These are phyloP conservation scores for Dinochytrium kinnereticum DNA, from an alignment of 371 early-diverging fungal species.

Conservation along the genomic window DNA sequence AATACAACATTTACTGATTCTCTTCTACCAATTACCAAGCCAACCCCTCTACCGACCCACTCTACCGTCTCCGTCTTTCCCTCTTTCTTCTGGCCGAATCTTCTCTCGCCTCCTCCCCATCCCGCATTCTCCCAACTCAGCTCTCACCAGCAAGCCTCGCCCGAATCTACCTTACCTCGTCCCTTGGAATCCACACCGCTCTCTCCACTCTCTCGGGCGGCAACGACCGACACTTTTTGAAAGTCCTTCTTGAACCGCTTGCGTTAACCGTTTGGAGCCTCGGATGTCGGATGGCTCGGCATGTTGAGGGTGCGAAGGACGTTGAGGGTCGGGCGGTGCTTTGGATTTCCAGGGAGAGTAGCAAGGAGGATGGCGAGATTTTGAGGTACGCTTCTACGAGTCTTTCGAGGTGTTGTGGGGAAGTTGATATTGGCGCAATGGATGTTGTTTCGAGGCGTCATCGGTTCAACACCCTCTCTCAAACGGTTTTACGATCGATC, in stretches of 20 bases:
- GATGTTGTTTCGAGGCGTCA: no score
- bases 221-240: neutral
- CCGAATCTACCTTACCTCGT: neutral
- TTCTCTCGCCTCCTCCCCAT: neutral
- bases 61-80: neutral
- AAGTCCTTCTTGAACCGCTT: neutral
- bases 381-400: no score
- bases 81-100: neutral
- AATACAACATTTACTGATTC: neutral
- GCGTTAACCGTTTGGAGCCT: neutral
- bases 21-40: no score
- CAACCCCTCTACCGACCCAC: neutral
- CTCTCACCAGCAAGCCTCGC: neutral
- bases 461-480: no score
- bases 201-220: neutral
- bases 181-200: neutral
- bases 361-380: no score
- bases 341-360: no score
- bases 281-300: neutral
- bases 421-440: no score
- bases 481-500: no score
- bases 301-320: neutral
- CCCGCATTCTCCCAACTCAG: no score
- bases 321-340: neutral
- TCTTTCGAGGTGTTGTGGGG: no score